Base-by-base conservation (phyloP, 2,329 filamentous ascomycete species). In the Corinectria fuckeliana region DNA sequence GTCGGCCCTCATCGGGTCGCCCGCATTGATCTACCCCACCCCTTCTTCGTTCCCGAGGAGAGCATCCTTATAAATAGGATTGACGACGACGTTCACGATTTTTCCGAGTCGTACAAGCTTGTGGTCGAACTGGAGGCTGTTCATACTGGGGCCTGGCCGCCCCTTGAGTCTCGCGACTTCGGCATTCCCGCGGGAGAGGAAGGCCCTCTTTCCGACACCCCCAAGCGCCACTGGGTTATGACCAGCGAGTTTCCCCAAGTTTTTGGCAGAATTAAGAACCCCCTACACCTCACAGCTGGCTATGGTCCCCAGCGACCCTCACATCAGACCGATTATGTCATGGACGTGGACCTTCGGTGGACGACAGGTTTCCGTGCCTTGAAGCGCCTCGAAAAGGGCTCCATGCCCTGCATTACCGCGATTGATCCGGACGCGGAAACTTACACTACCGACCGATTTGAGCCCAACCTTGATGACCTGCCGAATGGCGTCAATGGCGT, bases 71-170 rank as follows among this genome's bases (percentile, higher is more conserved):
- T 86, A 50, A 78, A 82, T 62, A 75, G 80, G 41, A 76, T 77
- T 48, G 81, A 84, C 47, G 79, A 82, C 21, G 72, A 74, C 28
- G 74, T 77, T 5, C 81, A 82, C 64, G 80, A 79, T 59, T 72
- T 85, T 36, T 81, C 80, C 26, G 78, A 83, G 49, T 73, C 74
- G 20, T 87, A 87, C 69, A 75, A 78, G 57, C 69, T 87, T 13
- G 73, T 77, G 18, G 73, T 86, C 36, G 83, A 87, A 66, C 72
- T 87, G 14, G 82, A 84, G 66, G 80, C 83, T 8, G 79, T 79
- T 5, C 79, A 79, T 42, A 78, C 80, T 53, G 73, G 75, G 10
- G 75, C 75, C 34, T 87, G 85, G 85, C 85, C 85, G 3, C 85
- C 85, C 0, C 69, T 80, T 13, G 78, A 81, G 32, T 62, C 69